phyloP scores from a whole-genome alignment of 2,329 filamentous ascomycete species.

The Juglanconis juglandina region DNA sequence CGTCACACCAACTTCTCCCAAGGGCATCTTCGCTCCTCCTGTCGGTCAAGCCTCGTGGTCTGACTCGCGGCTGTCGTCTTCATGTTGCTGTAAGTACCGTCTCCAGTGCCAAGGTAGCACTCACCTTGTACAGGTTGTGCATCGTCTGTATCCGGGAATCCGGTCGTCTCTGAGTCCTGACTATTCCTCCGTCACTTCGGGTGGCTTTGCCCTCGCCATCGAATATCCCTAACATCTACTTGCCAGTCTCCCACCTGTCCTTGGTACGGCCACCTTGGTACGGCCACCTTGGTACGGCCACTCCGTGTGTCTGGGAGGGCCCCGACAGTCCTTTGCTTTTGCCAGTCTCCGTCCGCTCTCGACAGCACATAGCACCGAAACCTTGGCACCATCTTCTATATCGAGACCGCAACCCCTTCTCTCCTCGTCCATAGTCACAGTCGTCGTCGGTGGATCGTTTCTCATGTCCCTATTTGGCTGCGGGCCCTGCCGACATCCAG shows the following conservation, averaged over 20 bases:
- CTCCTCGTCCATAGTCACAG: not conserved
- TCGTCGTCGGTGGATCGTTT: not conserved
- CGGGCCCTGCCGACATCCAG: not conserved
- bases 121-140: not conserved
- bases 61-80: conserved; percentile 4
- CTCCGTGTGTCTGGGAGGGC: not conserved
- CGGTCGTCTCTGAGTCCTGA: not conserved
- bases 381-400: not conserved
- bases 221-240: not conserved
- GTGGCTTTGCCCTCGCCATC: not conserved
- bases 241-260: not conserved
- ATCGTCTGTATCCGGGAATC: conserved; percentile 4
- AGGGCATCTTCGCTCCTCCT: not conserved
- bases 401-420: not conserved
- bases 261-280: not conserved
- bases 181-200: not conserved
- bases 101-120: conserved; percentile 1
- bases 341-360: too few species aligned
- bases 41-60: not conserved
- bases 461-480: not conserved
- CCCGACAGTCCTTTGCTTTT: not conserved
- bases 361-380: not conserved
- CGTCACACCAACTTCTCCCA: not conserved
- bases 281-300: not conserved
- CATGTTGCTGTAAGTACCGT: conserved; percentile 1